phyloP scores from a whole-genome alignment of 1,284 basidiomycete species.

The Afroboletus lepidellus region DNA sequence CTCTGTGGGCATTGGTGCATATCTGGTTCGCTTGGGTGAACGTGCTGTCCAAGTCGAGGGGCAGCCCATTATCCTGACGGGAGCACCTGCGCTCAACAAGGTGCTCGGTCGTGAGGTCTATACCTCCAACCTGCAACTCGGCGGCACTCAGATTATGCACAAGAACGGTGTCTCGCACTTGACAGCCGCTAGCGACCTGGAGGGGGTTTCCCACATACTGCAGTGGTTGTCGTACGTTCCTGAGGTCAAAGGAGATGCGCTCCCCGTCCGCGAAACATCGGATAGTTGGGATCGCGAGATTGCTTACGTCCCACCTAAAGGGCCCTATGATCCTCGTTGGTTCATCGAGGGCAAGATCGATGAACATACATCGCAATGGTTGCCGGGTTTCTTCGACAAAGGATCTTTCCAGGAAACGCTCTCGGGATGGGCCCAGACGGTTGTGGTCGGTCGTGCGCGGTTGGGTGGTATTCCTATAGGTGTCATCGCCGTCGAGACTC shows the following conservation, averaged over 20 bases:
- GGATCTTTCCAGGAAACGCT: constrained; percentile 96
- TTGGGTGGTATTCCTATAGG: constrained; percentile 97
- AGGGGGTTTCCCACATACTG: constrained; percentile 90
- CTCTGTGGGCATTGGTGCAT: constrained; percentile 98
- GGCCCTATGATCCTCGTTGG: constrained; percentile 96
- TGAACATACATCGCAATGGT: constrained; percentile 74
- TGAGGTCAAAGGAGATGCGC: constrained; percentile 70
- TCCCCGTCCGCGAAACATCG: constrained; percentile 71
- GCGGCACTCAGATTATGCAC: constrained; percentile 99
- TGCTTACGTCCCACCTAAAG: constrained; percentile 88
- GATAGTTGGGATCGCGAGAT: constrained; percentile 95
- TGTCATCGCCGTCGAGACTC: constrained; percentile 97
- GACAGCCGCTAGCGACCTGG: constrained; percentile 90
- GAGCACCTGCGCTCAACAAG: constrained; percentile 97
- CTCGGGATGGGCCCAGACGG: constrained; percentile 98
- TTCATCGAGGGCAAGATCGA: constrained; percentile 93
- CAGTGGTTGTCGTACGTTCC: constrained; percentile 97
- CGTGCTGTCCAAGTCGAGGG: constrained; percentile 99
- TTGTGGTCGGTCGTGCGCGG: constrained; percentile 93
- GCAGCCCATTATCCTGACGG: constrained; percentile 98
- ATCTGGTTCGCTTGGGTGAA: constrained; percentile 97
- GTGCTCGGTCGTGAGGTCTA: constrained; percentile 99
- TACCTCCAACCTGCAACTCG: constrained; percentile 97
- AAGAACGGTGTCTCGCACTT: constrained; percentile 99
- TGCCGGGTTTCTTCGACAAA: constrained; percentile 94